Evolutionary conservation across 1,284 basidiomycete species (phyloP).

Genomic region (Boletus subluridellus): DNA sequence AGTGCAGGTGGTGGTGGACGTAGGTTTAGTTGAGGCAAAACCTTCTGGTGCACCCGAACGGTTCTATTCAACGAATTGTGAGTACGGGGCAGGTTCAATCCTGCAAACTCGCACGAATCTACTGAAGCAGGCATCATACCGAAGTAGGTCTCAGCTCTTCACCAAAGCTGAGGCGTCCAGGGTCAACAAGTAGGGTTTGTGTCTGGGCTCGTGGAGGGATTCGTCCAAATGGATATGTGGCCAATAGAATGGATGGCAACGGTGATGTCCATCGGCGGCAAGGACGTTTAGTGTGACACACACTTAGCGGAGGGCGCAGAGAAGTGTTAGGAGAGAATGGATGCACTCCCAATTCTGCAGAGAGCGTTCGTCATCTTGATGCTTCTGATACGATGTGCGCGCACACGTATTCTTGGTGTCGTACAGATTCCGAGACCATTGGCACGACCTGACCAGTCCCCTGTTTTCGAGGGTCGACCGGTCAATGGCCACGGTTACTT

Average conservation of each 20-base stretch:
- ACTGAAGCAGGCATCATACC: not conserved
- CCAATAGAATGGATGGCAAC: slow-evolving; percentile 5
- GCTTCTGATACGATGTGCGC: slow-evolving; percentile 28
- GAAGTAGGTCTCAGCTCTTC: not conserved
- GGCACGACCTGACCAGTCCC: slow-evolving; percentile 9
- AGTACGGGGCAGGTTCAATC: not conserved
- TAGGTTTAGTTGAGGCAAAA: not conserved
- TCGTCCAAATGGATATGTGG: slow-evolving; percentile 7
- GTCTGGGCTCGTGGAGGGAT: slow-evolving; percentile 5
- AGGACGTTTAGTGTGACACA: slow-evolving; percentile 9
- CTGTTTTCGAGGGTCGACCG: slow-evolving; percentile 22
- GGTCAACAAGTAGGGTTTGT: not conserved
- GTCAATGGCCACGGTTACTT: slow-evolving; percentile 7
- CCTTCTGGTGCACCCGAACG: not conserved
- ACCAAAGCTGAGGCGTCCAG: not conserved
- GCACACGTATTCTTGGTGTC: slow-evolving; percentile 2
- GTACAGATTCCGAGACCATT: slow-evolving; percentile 17
- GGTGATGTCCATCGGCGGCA: slow-evolving; percentile 12
- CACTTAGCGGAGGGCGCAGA: slow-evolving; percentile 24
- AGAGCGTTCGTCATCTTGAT: slow-evolving; percentile 12
- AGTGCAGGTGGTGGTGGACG: not conserved
- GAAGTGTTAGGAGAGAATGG: slow-evolving; percentile 32
- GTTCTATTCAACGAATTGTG: not conserved
- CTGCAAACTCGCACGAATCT: not conserved
- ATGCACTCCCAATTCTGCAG: slow-evolving; percentile 22